phyloP scores from a whole-genome alignment of 495 filamentous ascomycete species.

The Penicillium soppii region DNA sequence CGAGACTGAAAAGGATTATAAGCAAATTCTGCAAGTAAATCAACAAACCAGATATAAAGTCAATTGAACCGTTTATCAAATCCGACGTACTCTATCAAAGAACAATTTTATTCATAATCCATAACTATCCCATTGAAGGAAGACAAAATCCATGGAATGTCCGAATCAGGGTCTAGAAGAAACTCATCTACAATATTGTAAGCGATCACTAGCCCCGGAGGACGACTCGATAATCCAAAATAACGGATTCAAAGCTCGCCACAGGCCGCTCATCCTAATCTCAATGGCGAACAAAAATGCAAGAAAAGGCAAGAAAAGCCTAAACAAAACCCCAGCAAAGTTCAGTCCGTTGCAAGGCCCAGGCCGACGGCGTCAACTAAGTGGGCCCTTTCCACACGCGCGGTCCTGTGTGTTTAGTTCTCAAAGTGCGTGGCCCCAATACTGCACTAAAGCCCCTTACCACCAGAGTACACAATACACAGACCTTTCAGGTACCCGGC shows the following conservation, averaged over 20 bases:
- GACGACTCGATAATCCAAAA: not conserved
- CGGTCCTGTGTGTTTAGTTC: constrained; percentile 25
- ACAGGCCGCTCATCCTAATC: constrained; percentile 29
- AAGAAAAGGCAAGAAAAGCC: not conserved
- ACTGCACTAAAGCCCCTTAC: not conserved
- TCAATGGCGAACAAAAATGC: constrained; percentile 9
- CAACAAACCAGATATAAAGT: no score
- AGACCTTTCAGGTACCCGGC: constrained; percentile 1
- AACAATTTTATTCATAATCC: no score
- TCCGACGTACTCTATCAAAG: no score
- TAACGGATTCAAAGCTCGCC: not conserved
- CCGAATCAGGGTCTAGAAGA: no score
- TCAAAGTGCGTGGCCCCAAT: constrained; percentile 23
- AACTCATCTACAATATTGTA: no score
- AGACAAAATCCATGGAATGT: not conserved
- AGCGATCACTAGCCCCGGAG: constrained; percentile 3
- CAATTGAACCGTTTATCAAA: no score
- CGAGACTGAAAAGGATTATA: not conserved
- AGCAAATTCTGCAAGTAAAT: no score
- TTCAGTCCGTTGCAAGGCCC: constrained; percentile 25
- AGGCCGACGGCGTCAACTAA: constrained; percentile 27
- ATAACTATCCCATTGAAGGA: no score
- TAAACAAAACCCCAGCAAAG: constrained; percentile 9
- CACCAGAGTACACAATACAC: not conserved
- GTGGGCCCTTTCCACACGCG: constrained; percentile 2